These are phyloP conservation scores for Talaromyces nanjingensis DNA, from an alignment of 495 filamentous ascomycete species.

Conservation along the genomic window DNA sequence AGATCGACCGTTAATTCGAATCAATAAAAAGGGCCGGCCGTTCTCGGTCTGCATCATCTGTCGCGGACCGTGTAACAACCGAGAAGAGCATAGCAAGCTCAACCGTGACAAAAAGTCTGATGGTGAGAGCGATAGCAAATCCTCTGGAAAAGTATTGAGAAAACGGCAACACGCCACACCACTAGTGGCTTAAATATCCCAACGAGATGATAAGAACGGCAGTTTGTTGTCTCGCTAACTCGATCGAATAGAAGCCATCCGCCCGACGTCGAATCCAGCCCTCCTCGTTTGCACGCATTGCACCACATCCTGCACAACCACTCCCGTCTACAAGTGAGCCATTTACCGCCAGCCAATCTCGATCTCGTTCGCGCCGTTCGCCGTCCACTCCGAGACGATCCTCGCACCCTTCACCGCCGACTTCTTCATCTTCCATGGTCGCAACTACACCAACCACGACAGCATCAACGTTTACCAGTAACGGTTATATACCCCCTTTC, in stretches of 20 bases:
- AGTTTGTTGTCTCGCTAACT: conserved; percentile 8
- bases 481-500: neutral
- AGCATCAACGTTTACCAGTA: neutral
- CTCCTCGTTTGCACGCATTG: conserved; percentile 12
- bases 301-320: conserved; percentile 13
- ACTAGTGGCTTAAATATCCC: conserved; percentile 4
- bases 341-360: conserved; percentile 7
- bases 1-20: conserved; percentile 90
- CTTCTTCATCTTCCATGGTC: neutral
- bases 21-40: conserved; percentile 95
- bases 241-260: conserved; percentile 6
- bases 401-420: neutral
- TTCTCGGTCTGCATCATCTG: conserved; percentile 96
- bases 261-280: conserved; percentile 10
- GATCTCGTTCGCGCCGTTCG: neutral
- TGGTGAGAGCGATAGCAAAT: conserved; percentile 14
- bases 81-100: conserved; percentile 84
- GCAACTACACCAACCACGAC: neutral
- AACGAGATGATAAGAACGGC: conserved; percentile 1
- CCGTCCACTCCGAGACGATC: neutral
- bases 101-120: conserved; percentile 59
- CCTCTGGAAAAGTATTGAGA: conserved; percentile 14
- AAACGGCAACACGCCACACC: conserved; percentile 9
- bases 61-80: conserved; percentile 82
- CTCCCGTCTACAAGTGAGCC: conserved; percentile 11